A percentile compares a stretch with the other conserved stretches of the same genome.
phyloP scores from a whole-genome alignment of 2,329 filamentous ascomycete species.

The Cladobotryum protrusum region DNA sequence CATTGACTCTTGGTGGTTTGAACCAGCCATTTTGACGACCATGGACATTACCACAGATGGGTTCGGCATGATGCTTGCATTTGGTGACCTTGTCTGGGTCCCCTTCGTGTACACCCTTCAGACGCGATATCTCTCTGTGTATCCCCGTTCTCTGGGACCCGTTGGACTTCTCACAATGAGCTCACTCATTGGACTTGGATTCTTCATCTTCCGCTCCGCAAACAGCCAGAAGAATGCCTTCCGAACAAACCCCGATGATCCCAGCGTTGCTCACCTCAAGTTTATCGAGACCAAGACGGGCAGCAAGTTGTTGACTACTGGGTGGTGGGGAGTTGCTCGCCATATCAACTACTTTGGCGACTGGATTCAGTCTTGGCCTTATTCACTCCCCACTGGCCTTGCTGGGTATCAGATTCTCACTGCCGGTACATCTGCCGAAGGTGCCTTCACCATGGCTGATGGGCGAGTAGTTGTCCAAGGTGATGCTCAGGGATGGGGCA shows the following conservation, averaged over 20 bases:
- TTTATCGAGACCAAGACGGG: slow-evolving; percentile 82
- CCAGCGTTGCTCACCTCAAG: slow-evolving; percentile 69
- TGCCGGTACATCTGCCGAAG: slow-evolving; percentile 42
- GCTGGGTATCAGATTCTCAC: slow-evolving; percentile 72
- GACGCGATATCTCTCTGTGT: slow-evolving; percentile 74
- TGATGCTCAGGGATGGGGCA: slow-evolving; percentile 73
- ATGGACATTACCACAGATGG: slow-evolving; percentile 93
- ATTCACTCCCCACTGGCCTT: slow-evolving; percentile 77
- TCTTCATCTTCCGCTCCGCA: slow-evolving; percentile 85
- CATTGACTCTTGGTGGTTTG: slow-evolving; percentile 79
- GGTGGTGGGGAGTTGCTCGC: slow-evolving; percentile 88
- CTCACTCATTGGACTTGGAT: slow-evolving; percentile 64
- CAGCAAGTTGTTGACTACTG: slow-evolving; percentile 72
- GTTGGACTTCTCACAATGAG: slow-evolving; percentile 59
- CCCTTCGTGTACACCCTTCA: slow-evolving; percentile 85
- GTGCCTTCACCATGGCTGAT: slow-evolving; percentile 51
- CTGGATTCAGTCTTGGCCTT: slow-evolving; percentile 91
- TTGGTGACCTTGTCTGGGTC: slow-evolving; percentile 89
- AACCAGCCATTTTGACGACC: slow-evolving; percentile 81
- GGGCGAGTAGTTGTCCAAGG: slow-evolving; percentile 63
- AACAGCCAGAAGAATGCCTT: slow-evolving; percentile 96
- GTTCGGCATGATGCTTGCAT: slow-evolving; percentile 91
- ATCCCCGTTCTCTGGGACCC: slow-evolving; percentile 73
- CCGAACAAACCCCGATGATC: slow-evolving; percentile 78
- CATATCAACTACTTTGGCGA: slow-evolving; percentile 97